phyloP scores from a whole-genome alignment of 139 green algal species.

The Gonium pectorale region DNA sequence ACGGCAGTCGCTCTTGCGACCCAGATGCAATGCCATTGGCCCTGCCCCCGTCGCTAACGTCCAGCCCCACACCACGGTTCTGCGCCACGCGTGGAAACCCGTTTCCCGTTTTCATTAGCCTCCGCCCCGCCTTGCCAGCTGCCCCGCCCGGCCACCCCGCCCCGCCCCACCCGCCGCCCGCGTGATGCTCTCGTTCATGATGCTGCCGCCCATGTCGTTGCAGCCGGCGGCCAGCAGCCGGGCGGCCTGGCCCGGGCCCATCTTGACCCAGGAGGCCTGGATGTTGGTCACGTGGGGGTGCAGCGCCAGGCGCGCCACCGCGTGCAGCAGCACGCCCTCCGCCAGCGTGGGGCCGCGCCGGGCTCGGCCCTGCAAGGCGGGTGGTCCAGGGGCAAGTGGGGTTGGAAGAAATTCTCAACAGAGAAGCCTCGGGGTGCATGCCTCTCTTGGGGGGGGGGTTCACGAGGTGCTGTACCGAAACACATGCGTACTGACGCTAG shows the following conservation, averaged over 20 bases:
- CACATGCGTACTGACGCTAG: too few relatives aligned
- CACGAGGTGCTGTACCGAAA: too few relatives aligned
- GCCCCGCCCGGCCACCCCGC: not conserved
- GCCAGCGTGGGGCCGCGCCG: conserved; percentile 82
- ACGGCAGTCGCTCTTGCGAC: too few relatives aligned
- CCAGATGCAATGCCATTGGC: too few relatives aligned
- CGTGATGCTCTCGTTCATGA: conserved; percentile 97
- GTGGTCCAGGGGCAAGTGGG: not conserved
- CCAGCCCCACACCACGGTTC: too few relatives aligned
- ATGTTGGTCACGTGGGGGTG: conserved; percentile 81
- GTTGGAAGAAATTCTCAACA: too few relatives aligned
- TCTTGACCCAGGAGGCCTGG: conserved; percentile 88
- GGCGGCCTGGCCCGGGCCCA: conserved; percentile 79
- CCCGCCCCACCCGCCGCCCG: conserved; percentile 71
- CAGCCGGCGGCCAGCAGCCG: conserved; percentile 81
- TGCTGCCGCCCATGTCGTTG: conserved; percentile 92
- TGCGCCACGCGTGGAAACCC: too few relatives aligned
- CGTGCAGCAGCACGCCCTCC: conserved; percentile 88
- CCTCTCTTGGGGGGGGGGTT: too few relatives aligned
- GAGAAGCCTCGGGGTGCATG: too few relatives aligned
- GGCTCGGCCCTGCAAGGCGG: conserved; percentile 49
- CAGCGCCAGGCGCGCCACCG: conserved; percentile 78
- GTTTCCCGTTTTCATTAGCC: too few relatives aligned
- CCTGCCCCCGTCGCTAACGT: too few relatives aligned
- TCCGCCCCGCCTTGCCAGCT: not conserved